Conservation (phyloP, 306 rosid species). For the Casuarina equisetifolia region DNA sequence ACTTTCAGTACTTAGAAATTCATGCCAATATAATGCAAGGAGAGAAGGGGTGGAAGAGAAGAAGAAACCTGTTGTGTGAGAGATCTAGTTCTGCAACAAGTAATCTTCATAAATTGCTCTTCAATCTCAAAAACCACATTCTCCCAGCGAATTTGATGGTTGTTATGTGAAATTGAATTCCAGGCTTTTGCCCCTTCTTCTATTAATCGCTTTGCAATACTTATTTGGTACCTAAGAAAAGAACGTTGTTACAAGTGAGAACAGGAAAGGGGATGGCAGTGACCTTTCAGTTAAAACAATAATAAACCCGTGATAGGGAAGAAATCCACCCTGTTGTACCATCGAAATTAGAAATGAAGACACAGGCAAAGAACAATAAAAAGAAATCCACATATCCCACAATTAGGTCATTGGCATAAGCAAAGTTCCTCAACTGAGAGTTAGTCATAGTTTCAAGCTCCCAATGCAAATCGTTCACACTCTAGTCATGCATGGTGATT, state of each 20-base stretch:
- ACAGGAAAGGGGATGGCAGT: constrained; percentile 21
- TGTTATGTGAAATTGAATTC: constrained; percentile 71
- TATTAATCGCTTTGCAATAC: constrained; percentile 62
- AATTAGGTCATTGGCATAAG: constrained; percentile 10
- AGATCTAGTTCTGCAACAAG: constrained; percentile 71
- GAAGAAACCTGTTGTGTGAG: constrained; percentile 68
- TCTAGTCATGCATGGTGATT: not conserved
- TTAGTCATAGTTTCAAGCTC: not conserved
- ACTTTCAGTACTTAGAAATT: not conserved
- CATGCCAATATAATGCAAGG: not conserved
- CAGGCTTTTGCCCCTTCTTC: constrained; percentile 83
- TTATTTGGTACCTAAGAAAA: constrained; percentile 70
- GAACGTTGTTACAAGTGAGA: constrained; percentile 21
- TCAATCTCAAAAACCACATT: constrained; percentile 63
- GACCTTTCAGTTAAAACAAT: constrained; percentile 11
- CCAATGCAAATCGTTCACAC: constrained; percentile 5
- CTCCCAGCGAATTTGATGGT: constrained; percentile 68
- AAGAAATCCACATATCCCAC: not conserved
- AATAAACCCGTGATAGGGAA: constrained; percentile 10
- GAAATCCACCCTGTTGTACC: constrained; percentile 19
- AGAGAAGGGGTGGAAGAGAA: constrained; percentile 7
- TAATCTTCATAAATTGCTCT: constrained; percentile 73
- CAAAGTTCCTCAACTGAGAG: constrained; percentile 7
- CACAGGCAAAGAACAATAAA: constrained; percentile 1
- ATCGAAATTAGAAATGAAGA: constrained; percentile 14